A percentile compares a stretch with the other conserved stretches of the same genome.
Conservation (phyloP, 495 filamentous ascomycete genomes). For the Entonaema liquescens region DNA sequence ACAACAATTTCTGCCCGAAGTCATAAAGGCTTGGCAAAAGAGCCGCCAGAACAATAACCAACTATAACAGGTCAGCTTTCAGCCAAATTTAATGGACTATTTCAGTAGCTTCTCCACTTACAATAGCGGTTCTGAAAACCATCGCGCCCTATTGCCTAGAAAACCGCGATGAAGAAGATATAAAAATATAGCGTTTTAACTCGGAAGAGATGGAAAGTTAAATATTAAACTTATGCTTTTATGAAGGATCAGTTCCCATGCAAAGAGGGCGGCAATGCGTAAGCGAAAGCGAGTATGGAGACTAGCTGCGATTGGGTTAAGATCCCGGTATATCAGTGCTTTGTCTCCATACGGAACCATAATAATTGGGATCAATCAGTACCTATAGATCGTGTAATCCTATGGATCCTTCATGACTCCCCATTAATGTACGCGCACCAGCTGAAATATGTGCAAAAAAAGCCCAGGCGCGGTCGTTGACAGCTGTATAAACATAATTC, state of each 20-base stretch:
- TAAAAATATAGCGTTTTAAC: neutral
- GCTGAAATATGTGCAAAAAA: no score
- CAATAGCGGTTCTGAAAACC: conserved; percentile 30
- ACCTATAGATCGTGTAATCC: neutral
- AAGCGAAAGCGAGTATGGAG: neutral
- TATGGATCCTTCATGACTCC: neutral
- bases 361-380: neutral
- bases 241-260: neutral
- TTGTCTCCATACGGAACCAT: neutral
- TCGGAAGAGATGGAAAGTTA: neutral
- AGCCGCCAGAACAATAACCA: conserved; percentile 29
- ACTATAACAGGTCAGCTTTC: conserved; percentile 11
- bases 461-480: no score
- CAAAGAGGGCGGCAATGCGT: neutral
- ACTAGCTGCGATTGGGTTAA: neutral
- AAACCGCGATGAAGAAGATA: neutral
- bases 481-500: neutral
- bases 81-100: neutral
- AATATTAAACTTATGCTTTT: neutral
- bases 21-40: conserved; percentile 30
- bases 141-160: conserved; percentile 6
- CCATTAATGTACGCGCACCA: neutral
- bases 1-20: neutral
- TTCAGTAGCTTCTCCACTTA: conserved; percentile 15
- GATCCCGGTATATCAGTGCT: neutral